phyloP scores from a whole-genome alignment of 441 rosid genomes.

The Geranium incanum region DNA sequence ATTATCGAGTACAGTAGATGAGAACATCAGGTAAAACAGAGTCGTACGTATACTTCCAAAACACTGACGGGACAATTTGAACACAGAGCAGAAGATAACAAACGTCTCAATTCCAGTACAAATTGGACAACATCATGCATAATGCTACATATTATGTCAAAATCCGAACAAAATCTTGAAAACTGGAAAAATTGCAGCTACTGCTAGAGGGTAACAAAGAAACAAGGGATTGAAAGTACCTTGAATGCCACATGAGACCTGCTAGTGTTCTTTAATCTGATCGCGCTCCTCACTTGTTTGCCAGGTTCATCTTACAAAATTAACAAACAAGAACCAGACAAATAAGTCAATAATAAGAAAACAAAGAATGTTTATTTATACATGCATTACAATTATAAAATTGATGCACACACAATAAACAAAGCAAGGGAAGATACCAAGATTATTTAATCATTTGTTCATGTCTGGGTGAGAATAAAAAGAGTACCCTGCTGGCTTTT shows the following conservation, averaged over 20 bases:
- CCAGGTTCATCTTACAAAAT: slow-evolving; percentile 59
- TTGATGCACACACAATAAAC: neutral
- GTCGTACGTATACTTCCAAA: slow-evolving; percentile 1
- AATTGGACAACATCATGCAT: neutral
- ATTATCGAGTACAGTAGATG: neutral
- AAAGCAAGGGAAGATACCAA: neutral
- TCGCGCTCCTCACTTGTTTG: slow-evolving; percentile 58
- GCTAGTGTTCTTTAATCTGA: slow-evolving; percentile 57
- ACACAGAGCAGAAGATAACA: neutral
- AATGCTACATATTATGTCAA: neutral
- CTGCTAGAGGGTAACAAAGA: neutral
- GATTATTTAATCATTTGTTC: neutral
- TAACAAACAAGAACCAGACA: neutral
- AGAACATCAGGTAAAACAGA: neutral
- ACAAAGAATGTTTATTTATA: neutral
- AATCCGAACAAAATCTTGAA: neutral
- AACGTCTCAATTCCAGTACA: neutral
- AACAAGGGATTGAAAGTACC: slow-evolving; percentile 28
- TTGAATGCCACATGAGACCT: slow-evolving; percentile 68
- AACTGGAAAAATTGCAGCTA: neutral
- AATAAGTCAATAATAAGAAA: neutral
- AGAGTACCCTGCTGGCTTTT: neutral
- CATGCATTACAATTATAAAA: neutral
- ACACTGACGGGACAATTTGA: neutral
- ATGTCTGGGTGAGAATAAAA: neutral